Percentiles rank a stretch among this genome's conserved stretches.
Conservation (phyloP, 2,329 filamentous ascomycete species). For the Aspergillus sp. region DNA sequence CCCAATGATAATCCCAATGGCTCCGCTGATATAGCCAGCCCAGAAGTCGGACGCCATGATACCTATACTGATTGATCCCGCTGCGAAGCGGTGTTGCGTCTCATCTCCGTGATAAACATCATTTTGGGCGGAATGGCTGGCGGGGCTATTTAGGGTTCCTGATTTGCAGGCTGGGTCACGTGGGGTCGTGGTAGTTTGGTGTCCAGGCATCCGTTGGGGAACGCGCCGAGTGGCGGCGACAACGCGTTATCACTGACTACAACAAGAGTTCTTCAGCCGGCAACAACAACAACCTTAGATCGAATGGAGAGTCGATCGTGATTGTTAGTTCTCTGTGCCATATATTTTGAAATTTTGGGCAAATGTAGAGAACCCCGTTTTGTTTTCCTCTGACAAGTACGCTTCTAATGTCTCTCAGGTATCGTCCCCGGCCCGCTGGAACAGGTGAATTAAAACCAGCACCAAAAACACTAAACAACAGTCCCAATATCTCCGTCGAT, state of each 20-base stretch:
- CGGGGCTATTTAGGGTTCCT: neutral
- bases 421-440: slow-evolving; percentile 28
- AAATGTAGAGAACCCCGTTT: slow-evolving; percentile 3
- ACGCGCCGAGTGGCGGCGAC: slow-evolving; percentile 10
- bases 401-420: slow-evolving; percentile 20
- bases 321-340: too few species aligned
- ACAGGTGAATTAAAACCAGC: slow-evolving; percentile 39
- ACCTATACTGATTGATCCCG: neutral
- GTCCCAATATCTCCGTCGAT: slow-evolving; percentile 55
- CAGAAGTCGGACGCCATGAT: slow-evolving; percentile 82
- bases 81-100: neutral
- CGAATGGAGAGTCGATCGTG: neutral
- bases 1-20: slow-evolving; percentile 75
- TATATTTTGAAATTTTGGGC: neutral
- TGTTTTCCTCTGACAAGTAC: neutral
- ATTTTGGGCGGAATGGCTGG: neutral
- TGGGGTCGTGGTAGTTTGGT: slow-evolving; percentile 28
- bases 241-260: slow-evolving; percentile 13
- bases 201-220: slow-evolving; percentile 14
- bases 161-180: slow-evolving; percentile 13
- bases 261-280: neutral
- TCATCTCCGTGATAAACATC: too few species aligned
- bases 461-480: slow-evolving; percentile 37
- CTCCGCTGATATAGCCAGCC: slow-evolving; percentile 85
- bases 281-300: neutral